phyloP scores from a whole-genome alignment of 23 red algal species.

The Gracilaria vermiculophylla region DNA sequence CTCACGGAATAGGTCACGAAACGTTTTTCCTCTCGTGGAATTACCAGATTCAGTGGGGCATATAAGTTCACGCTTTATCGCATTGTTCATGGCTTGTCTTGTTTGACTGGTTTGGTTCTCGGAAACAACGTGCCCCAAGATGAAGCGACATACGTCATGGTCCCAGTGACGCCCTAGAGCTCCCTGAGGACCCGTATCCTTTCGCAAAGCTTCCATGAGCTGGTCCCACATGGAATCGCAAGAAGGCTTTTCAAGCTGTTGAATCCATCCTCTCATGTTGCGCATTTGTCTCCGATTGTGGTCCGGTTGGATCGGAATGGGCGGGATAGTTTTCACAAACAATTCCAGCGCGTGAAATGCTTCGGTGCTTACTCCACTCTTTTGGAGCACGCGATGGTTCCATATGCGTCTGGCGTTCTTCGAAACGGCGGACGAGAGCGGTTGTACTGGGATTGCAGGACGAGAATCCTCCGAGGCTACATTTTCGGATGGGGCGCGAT shows the following conservation, averaged over 20 bases:
- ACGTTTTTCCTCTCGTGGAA: conserved; percentile 30
- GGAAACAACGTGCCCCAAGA: conserved; percentile 30
- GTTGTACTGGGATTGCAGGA: not conserved
- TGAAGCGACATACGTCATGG: conserved; percentile 38
- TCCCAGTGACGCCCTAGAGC: conserved; percentile 18
- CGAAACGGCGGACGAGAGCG: not conserved
- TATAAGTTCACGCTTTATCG: conserved; percentile 48
- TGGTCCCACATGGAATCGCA: conserved; percentile 4
- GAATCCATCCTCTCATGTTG: conserved; percentile 58
- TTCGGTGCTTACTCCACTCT: not conserved
- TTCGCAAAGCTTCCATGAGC: conserved; percentile 3
- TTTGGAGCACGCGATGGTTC: conserved; percentile 6
- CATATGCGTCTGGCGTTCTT: conserved; percentile 26
- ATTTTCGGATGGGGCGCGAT: not conserved
- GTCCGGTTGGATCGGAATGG: conserved; percentile 35
- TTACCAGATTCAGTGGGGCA: conserved; percentile 33
- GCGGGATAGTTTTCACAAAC: conserved; percentile 19
- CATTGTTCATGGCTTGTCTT: conserved; percentile 55
- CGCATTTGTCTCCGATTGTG: conserved; percentile 5
- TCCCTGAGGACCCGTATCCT: not conserved
- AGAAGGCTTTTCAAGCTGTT: not conserved
- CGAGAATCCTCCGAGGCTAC: not conserved
- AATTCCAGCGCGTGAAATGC: conserved; percentile 16
- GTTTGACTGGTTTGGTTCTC: conserved; percentile 24
- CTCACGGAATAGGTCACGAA: conserved; percentile 55